Evolutionary conservation across 2,329 filamentous ascomycete genomes (phyloP).

Genomic region (Hypoxylon sp.): DNA sequence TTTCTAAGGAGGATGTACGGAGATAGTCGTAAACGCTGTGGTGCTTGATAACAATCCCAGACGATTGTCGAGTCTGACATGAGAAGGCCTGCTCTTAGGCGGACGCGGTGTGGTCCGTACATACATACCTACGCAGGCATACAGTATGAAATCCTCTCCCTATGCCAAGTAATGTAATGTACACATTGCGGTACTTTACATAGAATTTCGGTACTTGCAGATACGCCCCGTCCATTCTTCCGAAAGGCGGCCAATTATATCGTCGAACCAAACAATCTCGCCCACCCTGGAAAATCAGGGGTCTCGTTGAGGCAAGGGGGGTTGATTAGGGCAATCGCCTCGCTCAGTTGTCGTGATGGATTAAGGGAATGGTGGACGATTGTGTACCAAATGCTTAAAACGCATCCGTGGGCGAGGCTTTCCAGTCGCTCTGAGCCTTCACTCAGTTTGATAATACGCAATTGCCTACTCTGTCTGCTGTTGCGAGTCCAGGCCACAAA

Average conservation of each 20-base stretch:
- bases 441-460: constrained; percentile 1
- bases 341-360: constrained; percentile 29
- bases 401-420: neutral
- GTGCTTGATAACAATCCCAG: constrained; percentile 10
- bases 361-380: constrained; percentile 23
- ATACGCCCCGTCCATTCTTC: constrained; percentile 46
- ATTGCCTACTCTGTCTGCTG: neutral
- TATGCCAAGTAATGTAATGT: constrained; percentile 19
- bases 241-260: constrained; percentile 49
- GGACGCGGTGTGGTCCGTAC: constrained; percentile 30
- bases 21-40: constrained; percentile 3
- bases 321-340: constrained; percentile 39
- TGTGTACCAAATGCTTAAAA: constrained; percentile 13
- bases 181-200: constrained; percentile 38
- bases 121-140: no score
- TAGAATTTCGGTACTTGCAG: constrained; percentile 45
- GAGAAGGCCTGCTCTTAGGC: constrained; percentile 5
- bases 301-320: constrained; percentile 49
- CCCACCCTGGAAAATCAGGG: constrained; percentile 46
- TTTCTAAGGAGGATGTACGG: neutral
- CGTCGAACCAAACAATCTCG: constrained; percentile 34
- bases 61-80: constrained; percentile 6
- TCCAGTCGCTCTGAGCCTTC: constrained; percentile 1
- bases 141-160: constrained; percentile 28
- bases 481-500: neutral